Percentiles rank a stretch among this genome's conserved stretches.
These are phyloP conservation scores for Solanum pinnatisectum DNA, from an alignment of 257 asterid species.

Conservation along the genomic window DNA sequence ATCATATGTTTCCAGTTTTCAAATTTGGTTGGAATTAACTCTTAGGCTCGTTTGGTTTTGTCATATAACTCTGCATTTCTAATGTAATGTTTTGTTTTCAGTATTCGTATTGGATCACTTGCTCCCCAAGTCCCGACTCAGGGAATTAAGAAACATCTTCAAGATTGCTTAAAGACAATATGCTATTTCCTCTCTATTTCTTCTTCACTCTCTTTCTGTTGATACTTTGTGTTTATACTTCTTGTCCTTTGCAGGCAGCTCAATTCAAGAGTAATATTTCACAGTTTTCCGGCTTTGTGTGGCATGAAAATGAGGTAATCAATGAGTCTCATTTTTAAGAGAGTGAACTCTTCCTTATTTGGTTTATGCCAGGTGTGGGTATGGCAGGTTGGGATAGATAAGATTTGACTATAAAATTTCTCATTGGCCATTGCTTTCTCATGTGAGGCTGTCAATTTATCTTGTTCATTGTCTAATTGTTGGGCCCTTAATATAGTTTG, in stretches of 20 bases:
- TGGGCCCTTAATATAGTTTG: background rate
- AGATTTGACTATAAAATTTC: background rate
- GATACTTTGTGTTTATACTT: slow-evolving; percentile 2
- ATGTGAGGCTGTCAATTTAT: background rate
- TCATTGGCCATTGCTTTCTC: background rate
- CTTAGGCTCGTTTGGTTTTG: background rate
- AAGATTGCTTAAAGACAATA: background rate
- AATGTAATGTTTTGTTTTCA: background rate
- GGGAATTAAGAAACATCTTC: background rate
- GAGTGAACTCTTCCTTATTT: background rate
- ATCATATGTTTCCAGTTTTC: background rate
- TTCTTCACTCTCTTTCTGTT: background rate
- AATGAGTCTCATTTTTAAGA: background rate
- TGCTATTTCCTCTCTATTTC: background rate
- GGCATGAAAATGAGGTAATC: slow-evolving; percentile 79
- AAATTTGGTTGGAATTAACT: background rate
- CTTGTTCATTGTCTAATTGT: background rate
- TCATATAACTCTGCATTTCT: background rate
- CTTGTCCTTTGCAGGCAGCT: slow-evolving; percentile 53
- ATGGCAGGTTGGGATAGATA: background rate
- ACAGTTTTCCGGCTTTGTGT: slow-evolving; percentile 83
- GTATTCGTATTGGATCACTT: background rate
- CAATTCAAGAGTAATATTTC: slow-evolving; percentile 65
- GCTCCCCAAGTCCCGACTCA: background rate
- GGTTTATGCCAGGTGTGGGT: background rate